Evolutionary conservation across 2,329 filamentous ascomycete genomes (phyloP), one percentile per base, ranked within the genome.

Genomic region (Lachnellula cervina): DNA sequence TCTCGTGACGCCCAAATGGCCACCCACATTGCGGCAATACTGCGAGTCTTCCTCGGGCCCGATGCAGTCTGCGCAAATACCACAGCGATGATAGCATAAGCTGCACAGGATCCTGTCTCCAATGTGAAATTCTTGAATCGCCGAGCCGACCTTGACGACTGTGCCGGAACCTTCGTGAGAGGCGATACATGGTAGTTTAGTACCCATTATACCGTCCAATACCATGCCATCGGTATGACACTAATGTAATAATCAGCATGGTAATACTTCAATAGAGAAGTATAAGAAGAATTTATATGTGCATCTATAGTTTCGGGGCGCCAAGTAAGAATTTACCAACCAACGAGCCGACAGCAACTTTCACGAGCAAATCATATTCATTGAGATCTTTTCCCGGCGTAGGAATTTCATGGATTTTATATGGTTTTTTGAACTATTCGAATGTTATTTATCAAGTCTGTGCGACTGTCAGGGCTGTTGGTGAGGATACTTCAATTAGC

Each of bases 181-280:
- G 6, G 73, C 79, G 8, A 75, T 83, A 55, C 74, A 72, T 0
- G 82, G 81, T 1, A 84, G 71, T 3, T 67, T 54, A 0, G 74
- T 73, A 6, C 66, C 68, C 66, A 84, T 78, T 46, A 74, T 68
- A 48, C 82, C 82, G 2, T 71, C 63, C 6, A 64, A 62, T 4
- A 83, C 80, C 78, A 84, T 81, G 58, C 69, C 68, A 70, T 86
- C 82, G 0, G 83, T 85, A 71, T 86, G 82, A 71, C 82, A 86
- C 28, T 32, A 13, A 11, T 32, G 3, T 13, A 32, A 32, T 4
- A 32, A 32, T 32, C 9, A 32, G 28, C 28, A 11, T 32, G 28
- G 28, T 9, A 11, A 32, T 11, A 32, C 1, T 32, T 32, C 9
- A 32, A 4, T 9, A 28, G 28, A 28, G 7, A 3, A 2, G 28